phyloP scores from a whole-genome alignment of 768 basidiomycete genomes.

The Imleria badia region DNA sequence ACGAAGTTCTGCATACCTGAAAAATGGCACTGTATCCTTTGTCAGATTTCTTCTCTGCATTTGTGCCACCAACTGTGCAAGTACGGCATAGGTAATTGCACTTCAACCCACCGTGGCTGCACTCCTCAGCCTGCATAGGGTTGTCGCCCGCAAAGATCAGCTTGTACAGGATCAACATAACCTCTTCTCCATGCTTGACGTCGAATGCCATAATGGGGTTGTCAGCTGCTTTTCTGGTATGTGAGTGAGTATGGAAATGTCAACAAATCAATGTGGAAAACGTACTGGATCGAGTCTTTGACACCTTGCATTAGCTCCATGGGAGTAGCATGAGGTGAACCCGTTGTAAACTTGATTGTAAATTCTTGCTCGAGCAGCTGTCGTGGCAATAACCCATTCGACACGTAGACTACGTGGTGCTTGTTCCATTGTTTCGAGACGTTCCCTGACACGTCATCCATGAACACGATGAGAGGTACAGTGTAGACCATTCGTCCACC shows the following conservation, averaged over 20 bases:
- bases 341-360: constrained; percentile 27
- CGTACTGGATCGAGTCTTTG: neutral
- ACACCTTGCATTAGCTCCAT: constrained; percentile 27
- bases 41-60: neutral
- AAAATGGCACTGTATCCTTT: neutral
- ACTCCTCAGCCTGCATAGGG: neutral
- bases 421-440: constrained; percentile 38
- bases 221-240: neutral
- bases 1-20: neutral
- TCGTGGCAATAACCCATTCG: constrained; percentile 26
- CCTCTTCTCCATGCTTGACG: neutral
- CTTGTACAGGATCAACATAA: neutral
- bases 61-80: neutral
- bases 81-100: neutral
- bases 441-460: constrained; percentile 38
- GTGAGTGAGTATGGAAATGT: neutral
- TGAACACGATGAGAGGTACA: constrained; percentile 27
- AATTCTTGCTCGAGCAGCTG: constrained; percentile 33
- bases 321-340: constrained; percentile 34
- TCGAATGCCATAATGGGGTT: neutral
- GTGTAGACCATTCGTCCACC: neutral
- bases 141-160: neutral
- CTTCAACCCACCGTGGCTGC: neutral
- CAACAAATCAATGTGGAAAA: no score
- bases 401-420: constrained; percentile 33